phyloP scores from a whole-genome alignment of 1,284 basidiomycete genomes.

The Ganoderma sinense region DNA sequence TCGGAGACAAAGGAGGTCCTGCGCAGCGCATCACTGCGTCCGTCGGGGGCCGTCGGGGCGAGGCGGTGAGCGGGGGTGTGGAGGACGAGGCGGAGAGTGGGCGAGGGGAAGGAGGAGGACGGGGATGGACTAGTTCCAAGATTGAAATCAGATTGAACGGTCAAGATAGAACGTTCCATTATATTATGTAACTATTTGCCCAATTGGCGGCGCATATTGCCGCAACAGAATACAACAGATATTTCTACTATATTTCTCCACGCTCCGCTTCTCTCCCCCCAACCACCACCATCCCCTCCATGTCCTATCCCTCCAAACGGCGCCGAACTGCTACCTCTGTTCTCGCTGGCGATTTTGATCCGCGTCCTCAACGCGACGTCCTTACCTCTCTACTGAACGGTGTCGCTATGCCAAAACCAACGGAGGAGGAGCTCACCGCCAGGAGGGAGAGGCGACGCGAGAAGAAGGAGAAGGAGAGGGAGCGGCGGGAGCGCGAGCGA shows the following conservation, averaged over 20 bases:
- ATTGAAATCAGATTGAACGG: slow-evolving; percentile 35
- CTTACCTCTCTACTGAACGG: slow-evolving; percentile 81
- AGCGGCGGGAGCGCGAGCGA: slow-evolving; percentile 46
- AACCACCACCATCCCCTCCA: slow-evolving; percentile 29
- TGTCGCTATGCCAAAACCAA: slow-evolving; percentile 65
- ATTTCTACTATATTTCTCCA: slow-evolving; percentile 34
- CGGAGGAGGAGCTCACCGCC: slow-evolving; percentile 65
- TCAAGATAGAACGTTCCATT: slow-evolving; percentile 33
- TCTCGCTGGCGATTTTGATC: slow-evolving; percentile 76
- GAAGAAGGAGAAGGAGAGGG: slow-evolving; percentile 58
- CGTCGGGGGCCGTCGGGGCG: not conserved
- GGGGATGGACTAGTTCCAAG: slow-evolving; percentile 11
- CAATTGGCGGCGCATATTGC: slow-evolving; percentile 38
- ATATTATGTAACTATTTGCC: slow-evolving; percentile 36
- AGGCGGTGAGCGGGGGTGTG: not conserved
- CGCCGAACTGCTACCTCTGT: slow-evolving; percentile 78
- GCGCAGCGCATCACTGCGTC: not conserved
- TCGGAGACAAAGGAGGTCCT: slow-evolving; percentile 4
- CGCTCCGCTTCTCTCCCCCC: slow-evolving; percentile 35
- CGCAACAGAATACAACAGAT: slow-evolving; percentile 40
- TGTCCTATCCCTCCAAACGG: slow-evolving; percentile 36
- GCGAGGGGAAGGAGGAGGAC: slow-evolving; percentile 9
- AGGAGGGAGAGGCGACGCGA: slow-evolving; percentile 62
- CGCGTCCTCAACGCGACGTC: slow-evolving; percentile 70
- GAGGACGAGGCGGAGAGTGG: slow-evolving; percentile 7